A percentile compares a stretch with the other conserved stretches of the same genome.
Conservation (phyloP, 139 green algal species). For the Auxenochlorella protothecoides region DNA sequence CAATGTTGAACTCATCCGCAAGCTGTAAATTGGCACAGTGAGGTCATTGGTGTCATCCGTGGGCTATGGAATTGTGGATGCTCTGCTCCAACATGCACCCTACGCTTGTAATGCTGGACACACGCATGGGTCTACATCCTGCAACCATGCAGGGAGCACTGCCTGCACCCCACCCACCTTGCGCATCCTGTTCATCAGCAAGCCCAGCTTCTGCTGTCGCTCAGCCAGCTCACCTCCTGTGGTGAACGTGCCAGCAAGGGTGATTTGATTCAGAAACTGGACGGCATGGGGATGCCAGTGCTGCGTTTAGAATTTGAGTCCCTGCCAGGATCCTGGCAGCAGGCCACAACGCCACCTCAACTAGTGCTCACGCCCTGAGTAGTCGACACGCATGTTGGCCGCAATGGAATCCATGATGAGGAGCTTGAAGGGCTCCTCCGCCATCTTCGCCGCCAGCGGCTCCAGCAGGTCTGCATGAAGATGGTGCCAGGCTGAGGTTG, state of each 20-base stretch:
- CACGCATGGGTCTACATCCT: not conserved
- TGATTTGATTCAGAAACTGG: no score
- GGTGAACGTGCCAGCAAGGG: not conserved
- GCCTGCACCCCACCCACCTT: constrained; percentile 36
- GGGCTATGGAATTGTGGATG: no score
- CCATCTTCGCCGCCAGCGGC: constrained; percentile 57
- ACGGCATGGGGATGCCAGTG: no score
- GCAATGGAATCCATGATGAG: constrained; percentile 86
- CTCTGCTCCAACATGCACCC: no score
- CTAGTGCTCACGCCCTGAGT: constrained; percentile 41
- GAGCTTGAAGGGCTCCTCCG: constrained; percentile 67
- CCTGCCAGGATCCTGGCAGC: no score
- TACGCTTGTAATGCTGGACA: no score
- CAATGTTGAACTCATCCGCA: constrained; percentile 81
- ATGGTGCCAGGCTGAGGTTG: no score
- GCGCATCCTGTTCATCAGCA: constrained; percentile 55
- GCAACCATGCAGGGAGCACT: not conserved
- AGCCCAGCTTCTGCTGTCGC: constrained; percentile 78
- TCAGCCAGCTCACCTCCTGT: constrained; percentile 74
- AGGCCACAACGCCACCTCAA: no score
- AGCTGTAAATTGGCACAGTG: constrained; percentile 37
- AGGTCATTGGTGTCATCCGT: not conserved
- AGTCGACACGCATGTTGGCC: constrained; percentile 75
- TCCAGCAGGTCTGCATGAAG: constrained; percentile 13
- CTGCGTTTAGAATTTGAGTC: no score